A percentile compares a stretch with the other conserved stretches of the same genome.
Evolutionary conservation across 2,329 filamentous ascomycete genomes (phyloP).

Genomic region (Aspergillus hortae): DNA sequence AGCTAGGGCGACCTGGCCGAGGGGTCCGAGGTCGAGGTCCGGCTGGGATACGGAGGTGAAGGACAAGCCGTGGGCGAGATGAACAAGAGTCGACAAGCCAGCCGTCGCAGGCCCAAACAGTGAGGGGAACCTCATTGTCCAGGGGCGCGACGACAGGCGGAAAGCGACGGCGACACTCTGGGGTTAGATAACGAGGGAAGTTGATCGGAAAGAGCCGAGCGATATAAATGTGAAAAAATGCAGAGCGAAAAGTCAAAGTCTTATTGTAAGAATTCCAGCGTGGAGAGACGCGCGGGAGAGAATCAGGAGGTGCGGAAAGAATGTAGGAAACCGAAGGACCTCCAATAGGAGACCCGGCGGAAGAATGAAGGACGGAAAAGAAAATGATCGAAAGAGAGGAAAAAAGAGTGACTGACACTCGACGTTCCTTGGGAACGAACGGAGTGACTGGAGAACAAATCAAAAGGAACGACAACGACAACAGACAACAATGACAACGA

Average conservation of each 20-base stretch:
- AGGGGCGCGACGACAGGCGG: slow-evolving; percentile 36
- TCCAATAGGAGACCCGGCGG: not conserved
- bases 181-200: not conserved
- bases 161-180: slow-evolving; percentile 10
- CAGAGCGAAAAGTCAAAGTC: not conserved
- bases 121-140: slow-evolving; percentile 44
- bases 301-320: slow-evolving; percentile 15
- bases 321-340: slow-evolving; percentile 3
- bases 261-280: not conserved
- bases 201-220: not conserved
- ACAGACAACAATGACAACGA: not conserved
- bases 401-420: not conserved
- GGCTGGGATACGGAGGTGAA: slow-evolving; percentile 35
- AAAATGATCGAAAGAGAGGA: not conserved
- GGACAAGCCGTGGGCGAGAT: slow-evolving; percentile 28
- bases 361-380: not conserved
- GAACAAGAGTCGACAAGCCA: slow-evolving; percentile 30
- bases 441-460: not conserved
- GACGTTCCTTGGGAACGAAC: too few relatives aligned
- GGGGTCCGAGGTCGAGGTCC: slow-evolving; percentile 65
- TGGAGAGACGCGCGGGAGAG: not conserved
- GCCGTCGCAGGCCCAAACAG: slow-evolving; percentile 44
- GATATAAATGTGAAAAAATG: not conserved
- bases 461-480: not conserved
- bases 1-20: slow-evolving; percentile 80